Conservation (phyloP, 441 rosid species). For the Croton laevigatus region DNA sequence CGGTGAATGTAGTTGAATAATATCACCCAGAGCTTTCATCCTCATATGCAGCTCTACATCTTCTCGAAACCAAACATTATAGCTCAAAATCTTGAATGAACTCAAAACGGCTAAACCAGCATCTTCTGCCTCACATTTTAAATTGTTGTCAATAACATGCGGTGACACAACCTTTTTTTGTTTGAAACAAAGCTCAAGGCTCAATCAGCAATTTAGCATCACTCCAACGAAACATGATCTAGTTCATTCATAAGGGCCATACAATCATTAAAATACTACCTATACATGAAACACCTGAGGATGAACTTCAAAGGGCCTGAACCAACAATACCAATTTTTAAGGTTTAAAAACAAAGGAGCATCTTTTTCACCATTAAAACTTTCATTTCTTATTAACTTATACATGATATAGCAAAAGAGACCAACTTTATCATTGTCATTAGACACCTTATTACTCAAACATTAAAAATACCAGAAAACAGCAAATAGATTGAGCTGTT, state of each 20-base stretch:
- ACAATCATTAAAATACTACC: too few relatives aligned
- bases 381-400: background rate
- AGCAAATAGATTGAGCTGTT: background rate
- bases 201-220: too few relatives aligned
- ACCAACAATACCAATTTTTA: too few relatives aligned
- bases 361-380: background rate
- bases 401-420: background rate
- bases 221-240: too few relatives aligned
- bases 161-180: background rate
- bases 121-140: constrained; percentile 32
- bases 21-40: constrained; percentile 79
- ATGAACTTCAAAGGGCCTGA: too few relatives aligned
- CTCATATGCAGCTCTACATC: constrained; percentile 73
- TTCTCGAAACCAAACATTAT: constrained; percentile 96
- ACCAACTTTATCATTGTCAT: background rate
- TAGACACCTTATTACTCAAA: background rate
- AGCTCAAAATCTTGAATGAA: constrained; percentile 71
- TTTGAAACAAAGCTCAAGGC: too few relatives aligned
- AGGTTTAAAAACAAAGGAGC: background rate
- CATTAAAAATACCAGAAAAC: too few relatives aligned
- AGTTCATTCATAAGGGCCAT: too few relatives aligned
- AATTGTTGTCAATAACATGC: background rate
- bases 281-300: too few relatives aligned
- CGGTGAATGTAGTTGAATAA: constrained; percentile 74
- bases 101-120: constrained; percentile 28